Evolutionary conservation across 1,139 yeast species (phyloP).

Genomic region (Meyerozyma guilliermondii): DNA sequence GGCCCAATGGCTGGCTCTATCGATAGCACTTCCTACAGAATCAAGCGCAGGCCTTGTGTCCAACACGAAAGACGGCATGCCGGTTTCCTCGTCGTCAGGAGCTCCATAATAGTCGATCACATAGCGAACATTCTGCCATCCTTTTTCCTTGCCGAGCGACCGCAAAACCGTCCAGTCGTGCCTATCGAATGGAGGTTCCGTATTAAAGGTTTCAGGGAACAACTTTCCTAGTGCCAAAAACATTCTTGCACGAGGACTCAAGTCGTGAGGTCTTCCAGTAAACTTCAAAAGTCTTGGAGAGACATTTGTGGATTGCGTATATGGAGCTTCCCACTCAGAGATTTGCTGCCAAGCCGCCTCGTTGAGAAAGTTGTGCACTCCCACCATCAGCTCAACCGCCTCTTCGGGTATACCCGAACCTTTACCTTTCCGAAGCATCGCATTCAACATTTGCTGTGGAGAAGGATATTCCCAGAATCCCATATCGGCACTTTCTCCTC

Average conservation of each 20-base stretch:
- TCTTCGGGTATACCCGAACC: conserved; percentile 85
- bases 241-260: conserved; percentile 83
- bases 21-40: conserved; percentile 53
- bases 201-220: conserved; percentile 68
- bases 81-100: conserved; percentile 84
- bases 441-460: conserved; percentile 98
- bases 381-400: conserved; percentile 96
- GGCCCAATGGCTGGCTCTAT: conserved; percentile 55
- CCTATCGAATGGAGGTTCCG: conserved; percentile 91
- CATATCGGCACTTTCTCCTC: conserved; percentile 59
- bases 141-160: conserved; percentile 41
- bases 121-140: conserved; percentile 64
- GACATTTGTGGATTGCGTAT: conserved; percentile 45
- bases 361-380: conserved; percentile 90
- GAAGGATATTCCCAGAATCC: conserved; percentile 98
- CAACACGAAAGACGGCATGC: conserved; percentile 83
- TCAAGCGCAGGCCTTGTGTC: conserved; percentile 97
- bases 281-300: conserved; percentile 80
- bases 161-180: conserved; percentile 98
- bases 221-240: conserved; percentile 61
- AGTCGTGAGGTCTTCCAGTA: conserved; percentile 86
- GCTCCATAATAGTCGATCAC: conserved; percentile 93
- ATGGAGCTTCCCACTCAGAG: conserved; percentile 75
- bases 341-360: conserved; percentile 99
- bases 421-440: conserved; percentile 92